Percentiles rank a stretch among this genome's conserved stretches.
These are phyloP conservation scores for Acacia crassicarpa DNA, from an alignment of 306 rosid species.

Conservation along the genomic window DNA sequence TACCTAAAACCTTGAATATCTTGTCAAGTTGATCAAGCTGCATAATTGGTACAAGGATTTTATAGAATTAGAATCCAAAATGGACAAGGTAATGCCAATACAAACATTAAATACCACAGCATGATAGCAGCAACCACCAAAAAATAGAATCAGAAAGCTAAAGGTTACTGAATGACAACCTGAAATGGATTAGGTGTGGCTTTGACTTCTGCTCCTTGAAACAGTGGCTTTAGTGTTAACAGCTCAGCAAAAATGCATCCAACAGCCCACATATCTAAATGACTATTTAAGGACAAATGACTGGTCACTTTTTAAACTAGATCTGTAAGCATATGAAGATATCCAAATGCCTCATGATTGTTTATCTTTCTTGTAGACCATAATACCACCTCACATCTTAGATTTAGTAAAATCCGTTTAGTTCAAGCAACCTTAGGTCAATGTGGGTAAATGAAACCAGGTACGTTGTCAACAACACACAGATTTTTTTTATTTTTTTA, in stretches of 20 bases:
- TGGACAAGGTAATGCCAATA: conserved; percentile 14
- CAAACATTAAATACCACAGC: conserved; percentile 14
- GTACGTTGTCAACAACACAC: neutral
- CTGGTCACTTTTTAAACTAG: conserved; percentile 15
- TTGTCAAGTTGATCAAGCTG: conserved; percentile 99
- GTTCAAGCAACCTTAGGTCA: conserved; percentile 22
- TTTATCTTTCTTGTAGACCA: conserved; percentile 28
- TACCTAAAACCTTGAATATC: conserved; percentile 98
- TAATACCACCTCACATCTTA: conserved; percentile 19
- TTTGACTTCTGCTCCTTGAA: conserved; percentile 97
- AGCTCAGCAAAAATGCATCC: conserved; percentile 99
- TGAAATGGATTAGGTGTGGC: conserved; percentile 86
- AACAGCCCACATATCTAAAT: conserved; percentile 97
- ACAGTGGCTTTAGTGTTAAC: conserved; percentile 93
- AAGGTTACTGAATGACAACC: conserved; percentile 43
- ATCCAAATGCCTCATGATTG: conserved; percentile 6
- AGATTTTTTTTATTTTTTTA: neutral
- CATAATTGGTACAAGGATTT: conserved; percentile 38
- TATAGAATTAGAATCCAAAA: conserved; percentile 26
- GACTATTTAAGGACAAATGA: conserved; percentile 40
- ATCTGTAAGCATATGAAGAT: conserved; percentile 1
- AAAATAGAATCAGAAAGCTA: conserved; percentile 13
- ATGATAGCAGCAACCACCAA: neutral
- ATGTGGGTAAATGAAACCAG: conserved; percentile 19
- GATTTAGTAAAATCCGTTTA: conserved; percentile 17